phyloP scores from a whole-genome alignment of 2,329 filamentous ascomycete genomes.

The Diplodia scrobiculata region DNA sequence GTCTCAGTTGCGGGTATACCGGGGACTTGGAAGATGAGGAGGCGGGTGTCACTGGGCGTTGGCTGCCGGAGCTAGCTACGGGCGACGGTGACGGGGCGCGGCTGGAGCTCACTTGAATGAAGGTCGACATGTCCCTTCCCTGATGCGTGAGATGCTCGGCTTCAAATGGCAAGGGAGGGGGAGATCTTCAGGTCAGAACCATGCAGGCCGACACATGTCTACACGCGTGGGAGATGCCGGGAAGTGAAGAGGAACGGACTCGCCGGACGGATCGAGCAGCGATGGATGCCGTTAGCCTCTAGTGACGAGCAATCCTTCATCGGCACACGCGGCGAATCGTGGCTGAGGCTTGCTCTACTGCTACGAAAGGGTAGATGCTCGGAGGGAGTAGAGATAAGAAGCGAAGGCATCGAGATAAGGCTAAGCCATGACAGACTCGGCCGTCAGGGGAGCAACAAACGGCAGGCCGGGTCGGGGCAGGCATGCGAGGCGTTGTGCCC shows the following conservation, averaged over 20 bases:
- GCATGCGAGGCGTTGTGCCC: background rate
- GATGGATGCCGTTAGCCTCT: background rate
- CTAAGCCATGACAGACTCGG: background rate
- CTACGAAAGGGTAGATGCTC: background rate
- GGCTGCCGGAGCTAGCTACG: conserved; percentile 3
- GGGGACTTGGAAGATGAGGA: background rate
- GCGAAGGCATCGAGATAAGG: background rate
- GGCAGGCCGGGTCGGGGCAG: background rate
- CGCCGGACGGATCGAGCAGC: background rate
- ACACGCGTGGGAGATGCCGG: background rate
- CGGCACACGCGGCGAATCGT: background rate
- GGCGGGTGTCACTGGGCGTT: background rate
- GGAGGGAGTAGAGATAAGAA: conserved; percentile 13
- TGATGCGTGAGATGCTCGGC: conserved; percentile 3
- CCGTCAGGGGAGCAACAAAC: background rate
- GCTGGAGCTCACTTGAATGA: conserved; percentile 2
- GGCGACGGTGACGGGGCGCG: background rate
- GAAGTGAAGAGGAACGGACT: background rate
- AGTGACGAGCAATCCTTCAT: background rate
- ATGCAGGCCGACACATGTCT: background rate
- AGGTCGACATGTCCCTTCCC: background rate
- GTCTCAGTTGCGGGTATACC: conserved; percentile 2
- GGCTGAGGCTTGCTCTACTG: background rate
- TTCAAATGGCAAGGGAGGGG: conserved; percentile 3
- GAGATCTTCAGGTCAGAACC: background rate